Evolutionary conservation across 179 eudicot species (phyloP).

Genomic region (Actinidia arguta): DNA sequence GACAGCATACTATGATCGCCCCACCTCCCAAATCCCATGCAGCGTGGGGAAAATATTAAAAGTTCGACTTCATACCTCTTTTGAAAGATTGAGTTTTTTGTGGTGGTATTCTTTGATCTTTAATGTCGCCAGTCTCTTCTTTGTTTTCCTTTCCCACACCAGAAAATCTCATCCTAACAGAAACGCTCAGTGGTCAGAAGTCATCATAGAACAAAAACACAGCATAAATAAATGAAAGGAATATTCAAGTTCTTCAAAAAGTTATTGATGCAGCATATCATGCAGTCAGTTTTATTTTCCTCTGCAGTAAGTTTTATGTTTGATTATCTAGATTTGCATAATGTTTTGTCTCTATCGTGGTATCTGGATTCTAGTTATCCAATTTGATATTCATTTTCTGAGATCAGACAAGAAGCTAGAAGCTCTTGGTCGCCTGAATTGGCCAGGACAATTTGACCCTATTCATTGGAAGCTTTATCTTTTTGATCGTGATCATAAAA

Average conservation of each 20-base stretch:
- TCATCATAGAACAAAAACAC: not conserved
- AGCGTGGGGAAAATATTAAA: not conserved
- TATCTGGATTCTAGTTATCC: no score
- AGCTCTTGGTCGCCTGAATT: no score
- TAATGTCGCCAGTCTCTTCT: slow-evolving; percentile 26
- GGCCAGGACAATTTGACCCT: no score
- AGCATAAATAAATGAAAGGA: not conserved
- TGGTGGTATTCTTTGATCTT: slow-evolving; percentile 32
- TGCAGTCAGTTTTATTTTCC: slow-evolving; percentile 2
- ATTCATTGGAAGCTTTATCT: no score
- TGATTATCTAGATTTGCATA: no score
- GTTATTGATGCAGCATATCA: not conserved
- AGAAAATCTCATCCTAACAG: slow-evolving; percentile 34
- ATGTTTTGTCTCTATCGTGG: no score
- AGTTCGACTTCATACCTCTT: slow-evolving; percentile 19
- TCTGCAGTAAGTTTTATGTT: not conserved
- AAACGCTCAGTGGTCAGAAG: not conserved
- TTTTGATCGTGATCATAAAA: no score
- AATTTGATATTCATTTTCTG: no score
- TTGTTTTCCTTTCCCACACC: slow-evolving; percentile 25
- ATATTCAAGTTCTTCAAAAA: not conserved
- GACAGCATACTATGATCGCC: not conserved
- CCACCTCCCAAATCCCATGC: no score
- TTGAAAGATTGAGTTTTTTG: slow-evolving; percentile 34
- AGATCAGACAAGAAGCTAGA: no score